Percentiles rank a stretch among this genome's conserved stretches.
Conservation (phyloP, 768 basidiomycete genomes). For the Mycena rosella region DNA sequence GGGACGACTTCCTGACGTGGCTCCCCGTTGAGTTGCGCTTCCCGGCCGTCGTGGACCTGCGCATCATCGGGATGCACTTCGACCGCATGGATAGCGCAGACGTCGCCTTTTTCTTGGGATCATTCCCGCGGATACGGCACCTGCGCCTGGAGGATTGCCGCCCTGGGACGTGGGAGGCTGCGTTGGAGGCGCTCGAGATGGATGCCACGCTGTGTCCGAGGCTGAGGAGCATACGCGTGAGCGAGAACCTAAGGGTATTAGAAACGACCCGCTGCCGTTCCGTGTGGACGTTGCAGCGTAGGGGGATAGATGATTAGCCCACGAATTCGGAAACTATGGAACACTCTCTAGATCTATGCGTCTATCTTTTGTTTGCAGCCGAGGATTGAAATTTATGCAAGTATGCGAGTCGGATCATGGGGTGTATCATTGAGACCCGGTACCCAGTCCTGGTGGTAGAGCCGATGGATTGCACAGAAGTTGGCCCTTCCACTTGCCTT, state of each 20-base stretch:
- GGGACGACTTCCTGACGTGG: slow-evolving; percentile 24
- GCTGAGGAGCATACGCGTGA: neutral
- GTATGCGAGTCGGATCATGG: too few species aligned
- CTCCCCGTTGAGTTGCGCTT: slow-evolving; percentile 12
- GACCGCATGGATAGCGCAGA: neutral
- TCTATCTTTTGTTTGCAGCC: too few species aligned
- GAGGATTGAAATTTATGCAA: too few species aligned
- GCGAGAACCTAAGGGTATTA: neutral
- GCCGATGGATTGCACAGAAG: too few species aligned
- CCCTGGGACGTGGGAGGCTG: slow-evolving; percentile 22
- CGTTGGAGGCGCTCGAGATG: slow-evolving; percentile 17
- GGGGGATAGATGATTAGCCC: neutral
- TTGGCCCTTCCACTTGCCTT: too few species aligned
- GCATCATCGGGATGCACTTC: slow-evolving; percentile 24
- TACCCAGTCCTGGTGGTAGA: too few species aligned
- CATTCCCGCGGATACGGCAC: slow-evolving; percentile 9
- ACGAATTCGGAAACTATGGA: too few species aligned
- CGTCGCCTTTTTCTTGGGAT: slow-evolving; percentile 6
- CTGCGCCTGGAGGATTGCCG: slow-evolving; percentile 11
- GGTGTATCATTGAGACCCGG: too few species aligned
- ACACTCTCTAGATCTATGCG: too few species aligned
- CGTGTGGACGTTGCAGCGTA: neutral
- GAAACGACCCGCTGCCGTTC: slow-evolving; percentile 25
- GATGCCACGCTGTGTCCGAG: slow-evolving; percentile 16
- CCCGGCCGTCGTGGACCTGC: slow-evolving; percentile 11